Conservation (phyloP, 192 early-diverging fungal species). For the Pilaira anomala region DNA sequence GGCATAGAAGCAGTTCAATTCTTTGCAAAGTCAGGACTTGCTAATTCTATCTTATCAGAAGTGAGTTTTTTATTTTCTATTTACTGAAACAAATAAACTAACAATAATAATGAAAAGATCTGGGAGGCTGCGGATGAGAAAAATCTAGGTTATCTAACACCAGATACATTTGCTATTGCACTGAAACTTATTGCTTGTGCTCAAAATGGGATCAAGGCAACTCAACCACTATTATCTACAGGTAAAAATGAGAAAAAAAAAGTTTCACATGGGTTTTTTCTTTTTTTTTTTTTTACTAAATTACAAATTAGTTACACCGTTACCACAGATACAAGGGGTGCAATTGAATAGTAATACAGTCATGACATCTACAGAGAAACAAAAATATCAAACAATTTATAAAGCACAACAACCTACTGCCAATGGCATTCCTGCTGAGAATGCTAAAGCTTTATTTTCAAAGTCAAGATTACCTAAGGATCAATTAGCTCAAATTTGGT, state of each 20-base stretch:
- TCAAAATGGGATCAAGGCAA: conserved; percentile 64
- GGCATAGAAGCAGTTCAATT: conserved; percentile 67
- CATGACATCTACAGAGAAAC: conserved; percentile 18
- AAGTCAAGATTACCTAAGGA: conserved; percentile 81
- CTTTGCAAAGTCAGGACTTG: conserved; percentile 63
- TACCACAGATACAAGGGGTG: conserved; percentile 21
- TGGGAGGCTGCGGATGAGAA: conserved; percentile 85
- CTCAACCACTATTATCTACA: conserved; percentile 36
- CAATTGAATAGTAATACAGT: background rate
- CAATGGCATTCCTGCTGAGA: conserved; percentile 36
- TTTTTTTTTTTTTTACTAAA: background rate
- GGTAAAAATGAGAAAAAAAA: conserved; percentile 15
- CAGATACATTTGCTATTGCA: conserved; percentile 71
- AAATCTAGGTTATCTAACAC: conserved; percentile 70
- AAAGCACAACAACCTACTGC: conserved; percentile 23
- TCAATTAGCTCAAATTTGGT: conserved; percentile 80
- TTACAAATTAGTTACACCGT: conserved; percentile 2
- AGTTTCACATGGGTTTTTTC: background rate
- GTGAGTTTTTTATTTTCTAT: conserved; percentile 25
- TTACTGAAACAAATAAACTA: too few relatives aligned
- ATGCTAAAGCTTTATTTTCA: conserved; percentile 71
- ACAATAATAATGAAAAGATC: conserved; percentile 44
- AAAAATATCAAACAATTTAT: conserved; percentile 30
- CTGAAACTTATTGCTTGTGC: conserved; percentile 87
- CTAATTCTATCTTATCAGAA: conserved; percentile 53